Conservation (phyloP, 768 basidiomycete genomes). For the Zangia roseola region DNA sequence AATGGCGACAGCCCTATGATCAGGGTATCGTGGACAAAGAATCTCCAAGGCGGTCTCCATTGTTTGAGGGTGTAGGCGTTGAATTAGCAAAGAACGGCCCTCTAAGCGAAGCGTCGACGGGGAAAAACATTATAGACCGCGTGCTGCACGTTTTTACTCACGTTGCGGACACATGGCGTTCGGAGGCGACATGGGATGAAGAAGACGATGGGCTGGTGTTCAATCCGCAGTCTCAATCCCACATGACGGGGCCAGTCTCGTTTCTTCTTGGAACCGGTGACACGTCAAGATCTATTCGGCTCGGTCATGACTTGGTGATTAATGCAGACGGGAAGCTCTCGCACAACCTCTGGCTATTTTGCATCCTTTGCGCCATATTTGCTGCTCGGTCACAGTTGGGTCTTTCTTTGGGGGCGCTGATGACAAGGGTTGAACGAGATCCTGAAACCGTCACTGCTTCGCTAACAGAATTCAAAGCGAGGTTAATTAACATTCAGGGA, state of each 20-base stretch:
- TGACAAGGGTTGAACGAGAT: slow-evolving; percentile 10
- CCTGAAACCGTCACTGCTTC: slow-evolving; percentile 9
- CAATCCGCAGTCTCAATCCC: slow-evolving; percentile 28
- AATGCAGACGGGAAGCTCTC: slow-evolving; percentile 54
- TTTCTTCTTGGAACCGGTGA: slow-evolving; percentile 11
- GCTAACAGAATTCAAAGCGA: slow-evolving; percentile 22
- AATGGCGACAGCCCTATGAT: slow-evolving; percentile 9
- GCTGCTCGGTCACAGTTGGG: slow-evolving; percentile 9
- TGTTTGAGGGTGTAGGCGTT: slow-evolving; percentile 1
- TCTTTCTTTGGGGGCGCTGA: slow-evolving; percentile 15
- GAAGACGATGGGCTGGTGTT: slow-evolving; percentile 23
- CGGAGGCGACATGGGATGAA: slow-evolving; percentile 28
- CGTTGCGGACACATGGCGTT: slow-evolving; percentile 21
- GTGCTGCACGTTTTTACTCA: slow-evolving; percentile 19
- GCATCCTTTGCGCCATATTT: slow-evolving; percentile 31
- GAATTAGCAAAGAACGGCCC: neutral
- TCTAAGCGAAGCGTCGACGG: slow-evolving; percentile 9
- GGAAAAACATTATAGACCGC: slow-evolving; percentile 14
- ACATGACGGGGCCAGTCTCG: slow-evolving; percentile 9
- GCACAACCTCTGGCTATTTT: slow-evolving; percentile 48
- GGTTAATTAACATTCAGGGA: slow-evolving; percentile 26
- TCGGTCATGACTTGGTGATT: slow-evolving; percentile 33
- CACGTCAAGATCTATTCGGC: slow-evolving; percentile 1
- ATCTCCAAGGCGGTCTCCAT: neutral
- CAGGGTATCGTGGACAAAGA: slow-evolving; percentile 20